Conservation (phyloP, 208 protist genomes). For the Trypanosoma rangeli region DNA sequence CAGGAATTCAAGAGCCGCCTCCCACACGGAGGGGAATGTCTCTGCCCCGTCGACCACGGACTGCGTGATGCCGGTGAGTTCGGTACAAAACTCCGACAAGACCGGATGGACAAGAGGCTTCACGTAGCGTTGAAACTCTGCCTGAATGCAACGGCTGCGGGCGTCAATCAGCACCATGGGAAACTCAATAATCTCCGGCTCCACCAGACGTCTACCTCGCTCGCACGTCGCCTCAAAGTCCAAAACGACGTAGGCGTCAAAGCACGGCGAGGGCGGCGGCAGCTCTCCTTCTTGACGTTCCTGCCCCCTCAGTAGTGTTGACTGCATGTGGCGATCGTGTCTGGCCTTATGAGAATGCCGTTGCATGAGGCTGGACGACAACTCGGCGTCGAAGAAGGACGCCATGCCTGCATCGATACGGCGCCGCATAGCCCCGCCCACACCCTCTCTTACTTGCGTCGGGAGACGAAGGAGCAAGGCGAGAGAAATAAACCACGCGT, state of each 20-base stretch:
- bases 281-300: not conserved
- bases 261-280: slow-evolving; percentile 31
- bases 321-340: not conserved
- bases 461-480: no score
- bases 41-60: slow-evolving; percentile 44
- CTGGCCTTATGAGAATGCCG: not conserved
- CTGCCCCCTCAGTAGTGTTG: not conserved
- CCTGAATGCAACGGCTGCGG: slow-evolving; percentile 30
- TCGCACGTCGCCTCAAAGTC: slow-evolving; percentile 96
- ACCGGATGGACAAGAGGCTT: slow-evolving; percentile 49
- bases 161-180: slow-evolving; percentile 84
- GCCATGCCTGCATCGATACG: not conserved
- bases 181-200: slow-evolving; percentile 89
- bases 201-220: slow-evolving; percentile 25
- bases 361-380: slow-evolving; percentile 15
- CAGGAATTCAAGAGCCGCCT: slow-evolving; percentile 62
- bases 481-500: no score
- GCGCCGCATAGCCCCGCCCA: not conserved
- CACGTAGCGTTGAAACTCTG: slow-evolving; percentile 91
- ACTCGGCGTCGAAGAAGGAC: slow-evolving; percentile 12
- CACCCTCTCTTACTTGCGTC: not conserved
- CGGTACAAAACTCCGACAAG: slow-evolving; percentile 84
- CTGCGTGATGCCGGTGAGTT: slow-evolving; percentile 89
- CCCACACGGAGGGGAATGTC: slow-evolving; percentile 69
- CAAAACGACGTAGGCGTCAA: slow-evolving; percentile 84